Base-by-base conservation (phyloP, 176 grass and related monocot genomes). In the Oryza meyeriana region DNA sequence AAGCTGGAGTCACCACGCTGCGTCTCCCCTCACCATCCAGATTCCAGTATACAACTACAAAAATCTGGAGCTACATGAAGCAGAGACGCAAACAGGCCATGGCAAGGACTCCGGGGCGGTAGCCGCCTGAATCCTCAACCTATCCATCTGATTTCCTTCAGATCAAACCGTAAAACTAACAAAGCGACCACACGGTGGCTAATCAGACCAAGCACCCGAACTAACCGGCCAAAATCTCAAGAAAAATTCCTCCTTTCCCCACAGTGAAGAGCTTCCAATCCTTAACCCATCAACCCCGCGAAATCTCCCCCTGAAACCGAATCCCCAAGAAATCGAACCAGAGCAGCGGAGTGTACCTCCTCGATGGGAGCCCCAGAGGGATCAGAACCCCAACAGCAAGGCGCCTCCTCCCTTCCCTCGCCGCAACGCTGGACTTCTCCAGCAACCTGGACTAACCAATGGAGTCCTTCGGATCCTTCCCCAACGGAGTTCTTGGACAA, bases 331-430 rank as follows among this genome's bases (percentile, higher is more conserved):
- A 40, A 42, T 8, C 2, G 40, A 77, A 7, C 55, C 26, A 50
- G 57, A 75, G 1, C 66, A 12, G 24, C 57, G 66, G 45, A 58
- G 73, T 25, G 82, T 90, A 90, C 88, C 88, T 90, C 88, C 68
- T 86, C 74, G 74, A 83, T 8, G 44, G 74, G 79, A 83, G 79
- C 73, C 24, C 48, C 48, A 29, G 6, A 25, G 36, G 12, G 11
- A 28, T 20, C 1, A 3, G 28, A 29, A 69, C 11, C 17, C 80
- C 45, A 27, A 40, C 16, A 5, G 36, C 27, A 30, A 32, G 3
- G 17, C 61, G 47, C 61, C 32, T 72, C 33, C 65, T 71, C 30
- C 0, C 48, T 5, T 22, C 50, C 11, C 24, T 28, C 10, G 14
- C 66, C 40, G 40, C 13, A 17, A 16, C 45, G 14, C 45, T 5